These are phyloP conservation scores for Tolypocladium nubicola DNA, from an alignment of 2,329 filamentous ascomycete genomes.

Conservation along the genomic window DNA sequence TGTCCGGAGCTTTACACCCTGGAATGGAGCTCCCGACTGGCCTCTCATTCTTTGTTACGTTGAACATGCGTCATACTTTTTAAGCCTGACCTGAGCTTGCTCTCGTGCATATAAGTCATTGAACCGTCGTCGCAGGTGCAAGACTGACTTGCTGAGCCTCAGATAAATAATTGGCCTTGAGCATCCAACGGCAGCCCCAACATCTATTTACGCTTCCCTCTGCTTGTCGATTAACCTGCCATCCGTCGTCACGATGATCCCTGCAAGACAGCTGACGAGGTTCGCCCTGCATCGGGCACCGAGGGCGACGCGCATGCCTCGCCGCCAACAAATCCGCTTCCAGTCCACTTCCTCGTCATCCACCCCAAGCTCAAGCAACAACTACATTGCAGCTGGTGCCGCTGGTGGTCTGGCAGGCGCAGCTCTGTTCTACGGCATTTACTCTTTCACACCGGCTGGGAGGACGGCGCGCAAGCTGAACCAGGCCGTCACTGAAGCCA, in stretches of 20 bases:
- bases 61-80: neutral
- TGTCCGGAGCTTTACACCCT: neutral
- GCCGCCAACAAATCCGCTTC: slow-evolving; percentile 23
- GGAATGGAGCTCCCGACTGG: neutral
- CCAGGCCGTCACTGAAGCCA: slow-evolving; percentile 40
- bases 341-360: slow-evolving; percentile 27
- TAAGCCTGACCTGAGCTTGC: too few relatives aligned
- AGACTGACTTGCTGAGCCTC: neutral
- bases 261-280: slow-evolving; percentile 14
- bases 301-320: slow-evolving; percentile 13
- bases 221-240: slow-evolving; percentile 22
- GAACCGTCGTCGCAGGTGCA: neutral
- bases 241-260: slow-evolving; percentile 15
- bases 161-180: neutral
- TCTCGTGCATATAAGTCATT: neutral
- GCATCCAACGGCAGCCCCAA: too few relatives aligned
- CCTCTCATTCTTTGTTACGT: neutral
- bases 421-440: slow-evolving; percentile 29
- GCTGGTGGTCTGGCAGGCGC: slow-evolving; percentile 34
- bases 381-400: slow-evolving; percentile 28
- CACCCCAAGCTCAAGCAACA: slow-evolving; percentile 10
- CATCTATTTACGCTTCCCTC: neutral
- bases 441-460: slow-evolving; percentile 33
- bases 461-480: slow-evolving; percentile 30
- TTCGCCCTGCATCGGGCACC: slow-evolving; percentile 14